phyloP scores from a whole-genome alignment of 2,329 filamentous ascomycete species.

The Akanthomyces dipterigenus region DNA sequence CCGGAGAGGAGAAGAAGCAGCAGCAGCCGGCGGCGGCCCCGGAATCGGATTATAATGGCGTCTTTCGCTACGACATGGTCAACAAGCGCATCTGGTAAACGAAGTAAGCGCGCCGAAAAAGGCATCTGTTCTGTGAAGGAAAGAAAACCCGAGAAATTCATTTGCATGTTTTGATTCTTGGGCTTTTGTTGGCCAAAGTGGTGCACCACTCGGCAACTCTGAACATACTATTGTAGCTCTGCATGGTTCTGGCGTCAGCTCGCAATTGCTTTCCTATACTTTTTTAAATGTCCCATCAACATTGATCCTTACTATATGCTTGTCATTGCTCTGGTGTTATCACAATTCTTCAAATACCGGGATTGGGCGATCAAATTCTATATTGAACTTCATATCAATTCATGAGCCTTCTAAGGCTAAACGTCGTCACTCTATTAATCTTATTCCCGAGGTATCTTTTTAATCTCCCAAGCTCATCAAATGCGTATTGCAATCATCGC shows the following conservation, averaged over 20 bases:
- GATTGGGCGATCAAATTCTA: neutral
- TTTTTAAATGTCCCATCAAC: neutral
- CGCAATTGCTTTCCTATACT: neutral
- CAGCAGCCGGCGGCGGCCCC: conserved; percentile 19
- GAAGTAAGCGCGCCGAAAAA: neutral
- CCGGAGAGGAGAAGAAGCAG: conserved; percentile 36
- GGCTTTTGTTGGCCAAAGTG: neutral
- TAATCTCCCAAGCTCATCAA: conserved; percentile 8
- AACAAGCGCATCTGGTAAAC: conserved; percentile 92
- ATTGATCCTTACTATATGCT: neutral
- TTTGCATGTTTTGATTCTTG: neutral
- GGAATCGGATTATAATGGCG: conserved; percentile 48
- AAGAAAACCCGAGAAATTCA: neutral
- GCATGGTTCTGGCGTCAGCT: neutral
- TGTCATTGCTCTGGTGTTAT: neutral
- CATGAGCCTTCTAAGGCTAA: neutral
- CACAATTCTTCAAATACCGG: neutral
- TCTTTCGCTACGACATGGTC: conserved; percentile 88
- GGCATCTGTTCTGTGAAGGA: too few relatives aligned
- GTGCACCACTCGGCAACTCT: neutral
- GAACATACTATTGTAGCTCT: neutral
- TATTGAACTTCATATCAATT: neutral
- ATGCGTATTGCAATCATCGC: conserved; percentile 10
- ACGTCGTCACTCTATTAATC: conserved; percentile 5
- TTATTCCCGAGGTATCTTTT: conserved; percentile 10